Conservation (phyloP, 2,329 filamentous ascomycete species). For the Leptographium lundbergii region DNA sequence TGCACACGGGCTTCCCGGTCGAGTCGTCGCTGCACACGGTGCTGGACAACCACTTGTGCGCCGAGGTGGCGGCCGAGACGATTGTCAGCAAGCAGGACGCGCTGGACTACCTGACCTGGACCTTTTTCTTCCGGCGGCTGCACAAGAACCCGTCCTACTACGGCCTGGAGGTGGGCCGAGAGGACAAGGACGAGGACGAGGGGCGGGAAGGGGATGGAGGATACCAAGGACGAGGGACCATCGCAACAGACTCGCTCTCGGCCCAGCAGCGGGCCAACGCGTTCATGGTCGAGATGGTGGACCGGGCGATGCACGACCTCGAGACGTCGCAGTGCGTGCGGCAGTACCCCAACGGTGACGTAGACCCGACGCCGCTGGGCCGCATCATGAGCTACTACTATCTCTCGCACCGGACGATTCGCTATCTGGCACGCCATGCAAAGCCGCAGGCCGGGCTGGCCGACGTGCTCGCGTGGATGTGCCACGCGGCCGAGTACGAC, state of each 20-base stretch:
- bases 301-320: constrained; percentile 71
- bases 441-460: constrained; percentile 53
- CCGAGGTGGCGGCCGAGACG: constrained; percentile 87
- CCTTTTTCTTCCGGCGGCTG: constrained; percentile 93
- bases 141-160: constrained; percentile 99
- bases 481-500: constrained; percentile 85
- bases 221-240: not conserved
- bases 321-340: constrained; percentile 74
- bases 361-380: constrained; percentile 80
- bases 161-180: constrained; percentile 81
- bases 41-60: constrained; percentile 89
- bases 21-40: constrained; percentile 95
- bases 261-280: constrained; percentile 85
- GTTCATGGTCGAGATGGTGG: constrained; percentile 88
- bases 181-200: constrained; percentile 37
- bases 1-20: constrained; percentile 95
- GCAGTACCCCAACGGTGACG: constrained; percentile 73
- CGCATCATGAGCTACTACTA: constrained; percentile 99
- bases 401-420: constrained; percentile 86
- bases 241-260: constrained; percentile 29
- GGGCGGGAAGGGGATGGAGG: not conserved
- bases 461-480: constrained; percentile 86
- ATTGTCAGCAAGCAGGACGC: constrained; percentile 93
- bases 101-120: constrained; percentile 96
- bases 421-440: constrained; percentile 62